These are phyloP conservation scores for Paecilomyces sp. DNA, from an alignment of 2,329 filamentous ascomycete genomes.

Conservation along the genomic window DNA sequence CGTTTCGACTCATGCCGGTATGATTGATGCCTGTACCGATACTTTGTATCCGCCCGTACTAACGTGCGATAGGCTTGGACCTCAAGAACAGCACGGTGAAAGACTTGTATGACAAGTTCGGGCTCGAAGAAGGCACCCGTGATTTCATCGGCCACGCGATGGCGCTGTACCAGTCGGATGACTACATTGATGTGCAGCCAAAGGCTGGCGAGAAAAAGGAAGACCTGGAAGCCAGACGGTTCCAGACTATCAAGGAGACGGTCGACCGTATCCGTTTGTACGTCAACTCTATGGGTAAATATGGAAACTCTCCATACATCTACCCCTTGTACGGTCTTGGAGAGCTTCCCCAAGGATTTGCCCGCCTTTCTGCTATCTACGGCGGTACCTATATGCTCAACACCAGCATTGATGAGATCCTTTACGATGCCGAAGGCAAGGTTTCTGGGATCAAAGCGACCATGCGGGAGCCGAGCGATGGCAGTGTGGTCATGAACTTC, in stretches of 20 bases:
- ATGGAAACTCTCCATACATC: conserved; percentile 98
- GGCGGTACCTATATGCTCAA: conserved; percentile 99
- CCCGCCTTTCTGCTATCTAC: conserved; percentile 94
- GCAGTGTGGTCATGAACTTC: conserved; percentile 74
- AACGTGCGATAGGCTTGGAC: conserved; percentile 59
- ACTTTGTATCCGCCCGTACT: conserved; percentile 7
- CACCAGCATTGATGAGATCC: conserved; percentile 82
- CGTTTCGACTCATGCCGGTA: conserved; percentile 82
- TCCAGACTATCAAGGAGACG: conserved; percentile 61
- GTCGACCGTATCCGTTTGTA: conserved; percentile 92
- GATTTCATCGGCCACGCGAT: conserved; percentile 98
- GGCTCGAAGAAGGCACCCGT: conserved; percentile 77
- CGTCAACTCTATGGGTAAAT: conserved; percentile 93
- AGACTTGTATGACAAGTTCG: conserved; percentile 98
- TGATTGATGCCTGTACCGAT: conserved; percentile 14
- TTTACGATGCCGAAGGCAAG: conserved; percentile 70
- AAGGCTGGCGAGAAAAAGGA: too few species aligned
- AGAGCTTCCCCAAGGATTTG: conserved; percentile 95
- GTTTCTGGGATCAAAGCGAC: conserved; percentile 95
- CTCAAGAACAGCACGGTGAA: conserved; percentile 88
- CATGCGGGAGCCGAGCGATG: conserved; percentile 79
- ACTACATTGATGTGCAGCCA: too few species aligned
- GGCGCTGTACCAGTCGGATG: conserved; percentile 88
- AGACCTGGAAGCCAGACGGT: background rate
- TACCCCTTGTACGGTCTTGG: conserved; percentile 96